These are phyloP conservation scores for Xylaria sp. DNA, from an alignment of 2,329 filamentous ascomycete genomes.

Conservation along the genomic window DNA sequence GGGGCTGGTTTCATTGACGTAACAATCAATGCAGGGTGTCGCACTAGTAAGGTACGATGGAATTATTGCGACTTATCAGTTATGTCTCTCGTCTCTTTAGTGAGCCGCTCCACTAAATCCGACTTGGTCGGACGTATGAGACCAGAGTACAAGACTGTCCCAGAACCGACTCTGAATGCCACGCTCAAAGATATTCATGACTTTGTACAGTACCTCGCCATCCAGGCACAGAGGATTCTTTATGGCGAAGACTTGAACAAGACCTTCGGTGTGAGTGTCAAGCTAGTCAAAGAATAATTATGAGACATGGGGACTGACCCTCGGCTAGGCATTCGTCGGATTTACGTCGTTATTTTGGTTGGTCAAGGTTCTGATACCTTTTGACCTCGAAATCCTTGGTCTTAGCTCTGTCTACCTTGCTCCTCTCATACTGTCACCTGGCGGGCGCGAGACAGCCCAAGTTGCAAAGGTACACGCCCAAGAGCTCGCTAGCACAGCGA, in stretches of 20 bases:
- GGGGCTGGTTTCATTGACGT: too few relatives aligned
- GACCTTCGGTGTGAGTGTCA: conserved; percentile 9
- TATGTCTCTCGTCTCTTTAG: background rate
- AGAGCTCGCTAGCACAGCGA: background rate
- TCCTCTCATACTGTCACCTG: background rate
- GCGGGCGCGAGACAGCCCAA: background rate
- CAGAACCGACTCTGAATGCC: conserved; percentile 14
- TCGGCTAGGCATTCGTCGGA: conserved; percentile 8
- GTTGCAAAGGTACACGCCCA: background rate
- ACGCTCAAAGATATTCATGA: conserved; percentile 19
- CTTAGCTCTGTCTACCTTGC: conserved; percentile 4
- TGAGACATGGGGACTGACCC: too few relatives aligned
- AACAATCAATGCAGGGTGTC: too few relatives aligned
- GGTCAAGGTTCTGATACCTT: conserved; percentile 9
- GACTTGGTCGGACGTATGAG: conserved; percentile 4
- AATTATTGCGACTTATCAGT: background rate
- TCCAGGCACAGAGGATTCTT: conserved; percentile 9
- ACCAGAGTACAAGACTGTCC: conserved; percentile 12
- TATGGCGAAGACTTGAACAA: conserved; percentile 7
- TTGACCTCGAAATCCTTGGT: conserved; percentile 9
- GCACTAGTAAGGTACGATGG: too few relatives aligned
- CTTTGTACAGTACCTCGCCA: conserved; percentile 8
- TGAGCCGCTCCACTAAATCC: conserved; percentile 2
- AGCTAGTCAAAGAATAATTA: too few relatives aligned
- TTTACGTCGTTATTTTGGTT: conserved; percentile 14